These are phyloP conservation scores for Umbelopsis sp. DNA, from an alignment of 371 early-diverging fungal genomes.

Conservation along the genomic window DNA sequence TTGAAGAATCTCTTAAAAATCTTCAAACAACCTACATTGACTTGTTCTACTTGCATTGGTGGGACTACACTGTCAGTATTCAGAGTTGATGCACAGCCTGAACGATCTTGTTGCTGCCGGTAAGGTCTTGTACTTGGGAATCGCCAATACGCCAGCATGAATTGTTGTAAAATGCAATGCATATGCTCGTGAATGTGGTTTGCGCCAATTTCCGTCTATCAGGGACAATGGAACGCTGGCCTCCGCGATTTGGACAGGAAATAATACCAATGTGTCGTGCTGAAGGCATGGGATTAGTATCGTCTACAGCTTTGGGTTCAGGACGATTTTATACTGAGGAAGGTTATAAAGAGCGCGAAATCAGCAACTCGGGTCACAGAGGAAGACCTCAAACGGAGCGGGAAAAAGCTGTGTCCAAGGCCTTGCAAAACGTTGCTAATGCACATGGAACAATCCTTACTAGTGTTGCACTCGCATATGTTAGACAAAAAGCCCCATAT, in stretches of 20 bases:
- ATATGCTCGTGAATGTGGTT: slow-evolving; percentile 19
- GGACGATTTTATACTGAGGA: slow-evolving; percentile 13
- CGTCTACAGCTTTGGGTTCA: slow-evolving; percentile 5
- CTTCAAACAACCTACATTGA: slow-evolving; percentile 46
- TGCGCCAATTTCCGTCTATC: slow-evolving; percentile 13
- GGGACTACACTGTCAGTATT: slow-evolving; percentile 44
- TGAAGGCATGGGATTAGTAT: slow-evolving; percentile 15
- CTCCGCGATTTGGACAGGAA: slow-evolving; percentile 18
- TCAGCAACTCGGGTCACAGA: no score
- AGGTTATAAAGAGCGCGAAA: background rate
- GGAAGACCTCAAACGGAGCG: background rate
- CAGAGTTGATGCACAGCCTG: slow-evolving; percentile 48
- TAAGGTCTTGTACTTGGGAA: slow-evolving; percentile 52
- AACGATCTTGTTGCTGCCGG: slow-evolving; percentile 54
- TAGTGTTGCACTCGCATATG: slow-evolving; percentile 7
- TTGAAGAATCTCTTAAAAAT: slow-evolving; percentile 43
- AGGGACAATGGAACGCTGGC: slow-evolving; percentile 15
- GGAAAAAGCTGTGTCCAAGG: background rate
- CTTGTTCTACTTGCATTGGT: slow-evolving; percentile 50
- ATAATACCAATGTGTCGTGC: slow-evolving; percentile 19
- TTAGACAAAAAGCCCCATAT: background rate
- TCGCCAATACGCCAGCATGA: slow-evolving; percentile 46
- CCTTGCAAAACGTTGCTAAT: background rate
- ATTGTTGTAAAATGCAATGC: slow-evolving; percentile 31
- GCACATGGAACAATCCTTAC: background rate